phyloP scores from a whole-genome alignment of 371 early-diverging fungal genomes.

The Conidiobolus incongruus region DNA sequence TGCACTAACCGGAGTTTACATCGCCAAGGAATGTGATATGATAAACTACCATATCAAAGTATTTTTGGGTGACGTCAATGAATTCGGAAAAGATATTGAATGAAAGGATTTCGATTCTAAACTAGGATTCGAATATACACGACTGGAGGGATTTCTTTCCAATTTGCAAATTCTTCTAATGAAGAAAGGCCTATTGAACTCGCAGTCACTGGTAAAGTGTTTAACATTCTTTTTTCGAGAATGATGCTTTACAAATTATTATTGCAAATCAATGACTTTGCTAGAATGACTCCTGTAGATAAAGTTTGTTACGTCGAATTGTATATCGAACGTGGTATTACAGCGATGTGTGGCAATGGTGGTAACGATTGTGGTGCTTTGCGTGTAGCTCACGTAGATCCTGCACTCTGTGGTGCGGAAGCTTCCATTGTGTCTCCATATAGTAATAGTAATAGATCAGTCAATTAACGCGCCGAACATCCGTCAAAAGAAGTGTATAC shows the following conservation, averaged over 20 bases:
- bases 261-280: slow-evolving; percentile 37
- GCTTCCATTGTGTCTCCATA: no score
- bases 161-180: slow-evolving; percentile 8
- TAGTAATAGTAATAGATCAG: no score
- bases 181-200: slow-evolving; percentile 20
- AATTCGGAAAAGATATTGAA: slow-evolving; percentile 13
- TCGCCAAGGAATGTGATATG: slow-evolving; percentile 62
- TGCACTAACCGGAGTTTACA: no score
- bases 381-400: no score
- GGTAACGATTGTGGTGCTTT: slow-evolving; percentile 91
- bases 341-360: slow-evolving; percentile 89
- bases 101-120: slow-evolving; percentile 14
- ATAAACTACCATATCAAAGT: slow-evolving; percentile 16
- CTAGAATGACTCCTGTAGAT: slow-evolving; percentile 55
- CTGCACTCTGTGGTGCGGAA: no score
- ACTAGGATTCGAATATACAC: not conserved
- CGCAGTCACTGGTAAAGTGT: slow-evolving; percentile 46
- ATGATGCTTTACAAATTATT: slow-evolving; percentile 19
- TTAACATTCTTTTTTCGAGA: slow-evolving; percentile 8
- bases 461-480: no score
- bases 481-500: no score
- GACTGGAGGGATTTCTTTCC: not conserved
- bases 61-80: slow-evolving; percentile 21
- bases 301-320: slow-evolving; percentile 44
- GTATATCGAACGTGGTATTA: slow-evolving; percentile 47